Conservation (phyloP, 768 basidiomycete genomes). For the Tephrocybe sp. region DNA sequence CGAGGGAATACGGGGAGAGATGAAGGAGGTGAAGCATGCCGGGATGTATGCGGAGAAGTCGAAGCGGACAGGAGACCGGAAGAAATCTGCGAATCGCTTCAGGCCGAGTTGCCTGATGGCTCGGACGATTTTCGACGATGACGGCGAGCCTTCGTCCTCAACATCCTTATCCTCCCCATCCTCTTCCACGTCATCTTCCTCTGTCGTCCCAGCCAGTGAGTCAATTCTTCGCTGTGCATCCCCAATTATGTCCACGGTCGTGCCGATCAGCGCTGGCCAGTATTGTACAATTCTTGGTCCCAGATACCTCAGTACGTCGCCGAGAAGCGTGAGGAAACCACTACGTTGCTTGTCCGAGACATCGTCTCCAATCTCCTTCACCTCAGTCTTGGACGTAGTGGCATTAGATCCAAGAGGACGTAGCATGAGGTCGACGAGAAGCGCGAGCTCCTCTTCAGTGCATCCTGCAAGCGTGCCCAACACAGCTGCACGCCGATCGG, state of each 20-base stretch:
- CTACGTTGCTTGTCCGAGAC: slow-evolving; percentile 65
- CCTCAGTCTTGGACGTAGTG: slow-evolving; percentile 17
- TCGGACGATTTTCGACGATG: slow-evolving; percentile 46
- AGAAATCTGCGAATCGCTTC: slow-evolving; percentile 86
- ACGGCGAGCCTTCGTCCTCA: slow-evolving; percentile 28
- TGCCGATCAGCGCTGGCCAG: slow-evolving; percentile 76
- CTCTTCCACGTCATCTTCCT: slow-evolving; percentile 31
- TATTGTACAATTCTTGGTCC: slow-evolving; percentile 64
- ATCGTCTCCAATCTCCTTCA: slow-evolving; percentile 23
- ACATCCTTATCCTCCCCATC: slow-evolving; percentile 25
- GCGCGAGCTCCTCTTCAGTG: slow-evolving; percentile 64
- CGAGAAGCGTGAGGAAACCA: slow-evolving; percentile 83
- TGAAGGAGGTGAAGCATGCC: slow-evolving; percentile 63
- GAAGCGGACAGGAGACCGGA: slow-evolving; percentile 68
- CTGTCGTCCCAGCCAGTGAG: slow-evolving; percentile 22
- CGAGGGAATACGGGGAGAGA: slow-evolving; percentile 75
- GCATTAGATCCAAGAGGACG: slow-evolving; percentile 53
- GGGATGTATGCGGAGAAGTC: slow-evolving; percentile 73
- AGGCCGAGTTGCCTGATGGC: slow-evolving; percentile 79
- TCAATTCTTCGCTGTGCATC: slow-evolving; percentile 62
- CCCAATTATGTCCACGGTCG: slow-evolving; percentile 62
- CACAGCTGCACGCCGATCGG: slow-evolving; percentile 72
- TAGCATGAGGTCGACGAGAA: slow-evolving; percentile 87
- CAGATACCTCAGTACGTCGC: slow-evolving; percentile 79
- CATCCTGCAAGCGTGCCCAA: slow-evolving; percentile 70